A percentile compares a stretch with the other conserved stretches of the same genome.
These are phyloP conservation scores for Aspergillus fijiensis DNA, from an alignment of 2,329 filamentous ascomycete genomes.

Conservation along the genomic window DNA sequence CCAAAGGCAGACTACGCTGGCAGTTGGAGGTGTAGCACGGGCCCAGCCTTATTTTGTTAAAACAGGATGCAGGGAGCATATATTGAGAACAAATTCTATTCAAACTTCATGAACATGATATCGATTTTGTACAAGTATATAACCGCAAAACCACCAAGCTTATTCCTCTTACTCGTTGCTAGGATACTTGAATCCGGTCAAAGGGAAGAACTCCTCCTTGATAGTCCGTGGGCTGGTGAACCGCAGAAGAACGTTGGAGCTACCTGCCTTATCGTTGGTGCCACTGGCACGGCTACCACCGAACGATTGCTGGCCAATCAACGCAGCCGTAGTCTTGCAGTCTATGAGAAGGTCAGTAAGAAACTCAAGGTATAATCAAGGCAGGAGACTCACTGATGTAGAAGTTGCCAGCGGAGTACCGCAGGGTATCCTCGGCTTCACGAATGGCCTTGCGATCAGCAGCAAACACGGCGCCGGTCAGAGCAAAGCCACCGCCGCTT, in stretches of 20 bases:
- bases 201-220: slow-evolving; percentile 70
- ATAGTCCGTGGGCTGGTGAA: slow-evolving; percentile 65
- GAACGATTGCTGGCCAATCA: slow-evolving; percentile 72
- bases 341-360: slow-evolving; percentile 21
- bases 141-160: background rate
- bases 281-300: slow-evolving; percentile 67
- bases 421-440: slow-evolving; percentile 38
- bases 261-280: slow-evolving; percentile 72
- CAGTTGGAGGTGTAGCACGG: too few species aligned
- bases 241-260: slow-evolving; percentile 58
- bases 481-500: slow-evolving; percentile 35
- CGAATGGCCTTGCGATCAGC: slow-evolving; percentile 36
- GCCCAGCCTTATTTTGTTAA: too few species aligned
- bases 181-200: slow-evolving; percentile 62
- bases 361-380: background rate
- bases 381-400: slow-evolving; percentile 37
- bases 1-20: too few species aligned
- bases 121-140: background rate
- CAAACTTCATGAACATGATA: background rate
- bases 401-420: slow-evolving; percentile 42
- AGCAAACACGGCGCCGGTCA: slow-evolving; percentile 43
- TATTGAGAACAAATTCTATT: background rate
- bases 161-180: slow-evolving; percentile 53
- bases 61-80: background rate
- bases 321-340: slow-evolving; percentile 62